These are phyloP conservation scores for Alternaria triticimaculans DNA, from an alignment of 2,329 filamentous ascomycete genomes.

Conservation along the genomic window DNA sequence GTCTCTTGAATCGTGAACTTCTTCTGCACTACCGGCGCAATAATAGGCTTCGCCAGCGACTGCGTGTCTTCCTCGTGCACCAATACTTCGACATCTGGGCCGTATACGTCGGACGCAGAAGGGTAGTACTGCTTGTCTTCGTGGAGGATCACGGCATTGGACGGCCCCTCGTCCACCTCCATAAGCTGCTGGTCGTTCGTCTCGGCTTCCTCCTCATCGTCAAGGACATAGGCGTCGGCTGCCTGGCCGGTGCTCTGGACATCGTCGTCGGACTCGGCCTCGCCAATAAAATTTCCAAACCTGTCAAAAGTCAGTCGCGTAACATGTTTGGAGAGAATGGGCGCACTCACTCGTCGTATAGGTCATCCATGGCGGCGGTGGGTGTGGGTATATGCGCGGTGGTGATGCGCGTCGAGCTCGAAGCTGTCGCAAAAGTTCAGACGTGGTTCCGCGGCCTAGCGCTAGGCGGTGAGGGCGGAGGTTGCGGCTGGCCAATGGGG, in stretches of 20 bases:
- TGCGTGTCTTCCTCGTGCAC: slow-evolving; percentile 98
- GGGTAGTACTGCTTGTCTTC: slow-evolving; percentile 99
- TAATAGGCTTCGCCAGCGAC: slow-evolving; percentile 87
- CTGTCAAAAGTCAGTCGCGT: slow-evolving; percentile 55
- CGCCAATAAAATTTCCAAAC: slow-evolving; percentile 98
- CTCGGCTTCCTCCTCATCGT: slow-evolving; percentile 58
- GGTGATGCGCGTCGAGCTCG: slow-evolving; percentile 28
- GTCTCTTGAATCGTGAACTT: slow-evolving; percentile 95
- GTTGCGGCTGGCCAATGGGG: slow-evolving; percentile 20
- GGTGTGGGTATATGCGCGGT: slow-evolving; percentile 17
- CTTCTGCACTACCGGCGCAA: slow-evolving; percentile 90
- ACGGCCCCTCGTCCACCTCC: slow-evolving; percentile 91
- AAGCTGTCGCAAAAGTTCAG: slow-evolving; percentile 39
- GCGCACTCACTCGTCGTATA: slow-evolving; percentile 83
- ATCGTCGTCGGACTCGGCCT: slow-evolving; percentile 88
- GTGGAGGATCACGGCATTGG: slow-evolving; percentile 95
- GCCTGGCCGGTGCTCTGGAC: slow-evolving; percentile 77
- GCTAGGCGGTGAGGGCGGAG: slow-evolving; percentile 34
- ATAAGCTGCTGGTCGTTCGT: slow-evolving; percentile 82
- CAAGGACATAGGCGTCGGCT: slow-evolving; percentile 79
- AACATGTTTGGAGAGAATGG: background rate
- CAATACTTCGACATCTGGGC: slow-evolving; percentile 89
- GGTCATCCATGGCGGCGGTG: slow-evolving; percentile 77
- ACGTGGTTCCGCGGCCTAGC: slow-evolving; percentile 22
- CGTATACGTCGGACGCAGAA: slow-evolving; percentile 95